Conservation (phyloP, 1,284 basidiomycete species). For the Wallemia mellicola region DNA sequence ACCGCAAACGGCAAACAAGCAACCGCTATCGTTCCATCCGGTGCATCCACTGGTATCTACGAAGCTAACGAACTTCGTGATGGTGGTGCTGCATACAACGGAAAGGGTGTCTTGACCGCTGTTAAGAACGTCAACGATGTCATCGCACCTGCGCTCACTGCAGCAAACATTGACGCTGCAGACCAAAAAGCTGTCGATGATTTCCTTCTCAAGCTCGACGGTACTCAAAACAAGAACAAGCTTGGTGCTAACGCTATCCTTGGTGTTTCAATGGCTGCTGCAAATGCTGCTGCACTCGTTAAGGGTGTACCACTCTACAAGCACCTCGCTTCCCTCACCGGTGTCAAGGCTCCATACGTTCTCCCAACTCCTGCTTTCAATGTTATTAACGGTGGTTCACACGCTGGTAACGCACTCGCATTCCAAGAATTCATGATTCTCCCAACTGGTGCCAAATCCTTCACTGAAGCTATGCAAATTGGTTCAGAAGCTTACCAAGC, state of each 20-base stretch:
- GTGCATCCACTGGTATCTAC: constrained; percentile 84
- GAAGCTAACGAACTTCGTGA: constrained; percentile 98
- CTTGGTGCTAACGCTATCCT: constrained; percentile 98
- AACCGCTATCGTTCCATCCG: constrained; percentile 85
- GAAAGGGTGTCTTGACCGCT: constrained; percentile 88
- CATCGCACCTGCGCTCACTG: constrained; percentile 70
- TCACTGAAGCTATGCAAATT: constrained; percentile 94
- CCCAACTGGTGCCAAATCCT: constrained; percentile 65
- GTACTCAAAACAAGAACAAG: constrained; percentile 95
- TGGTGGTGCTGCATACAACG: constrained; percentile 79
- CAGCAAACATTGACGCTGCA: constrained; percentile 58
- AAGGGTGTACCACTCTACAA: constrained; percentile 87
- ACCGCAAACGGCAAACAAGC: constrained; percentile 49
- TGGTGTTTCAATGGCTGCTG: constrained; percentile 86
- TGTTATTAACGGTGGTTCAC: constrained; percentile 99
- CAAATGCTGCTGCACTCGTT: constrained; percentile 75
- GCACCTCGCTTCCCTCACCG: constrained; percentile 82
- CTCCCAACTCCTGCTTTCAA: constrained; percentile 85
- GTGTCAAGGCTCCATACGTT: constrained; percentile 70
- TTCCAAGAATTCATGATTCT: constrained; percentile 99
- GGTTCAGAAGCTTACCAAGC: constrained; percentile 96
- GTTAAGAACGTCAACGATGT: constrained; percentile 78
- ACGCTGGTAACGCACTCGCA: constrained; percentile 96
- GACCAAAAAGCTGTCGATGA: constrained; percentile 91
- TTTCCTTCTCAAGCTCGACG: constrained; percentile 94